Conservation (phyloP, 164 flowering plant species). For the Vitis amurensis region DNA sequence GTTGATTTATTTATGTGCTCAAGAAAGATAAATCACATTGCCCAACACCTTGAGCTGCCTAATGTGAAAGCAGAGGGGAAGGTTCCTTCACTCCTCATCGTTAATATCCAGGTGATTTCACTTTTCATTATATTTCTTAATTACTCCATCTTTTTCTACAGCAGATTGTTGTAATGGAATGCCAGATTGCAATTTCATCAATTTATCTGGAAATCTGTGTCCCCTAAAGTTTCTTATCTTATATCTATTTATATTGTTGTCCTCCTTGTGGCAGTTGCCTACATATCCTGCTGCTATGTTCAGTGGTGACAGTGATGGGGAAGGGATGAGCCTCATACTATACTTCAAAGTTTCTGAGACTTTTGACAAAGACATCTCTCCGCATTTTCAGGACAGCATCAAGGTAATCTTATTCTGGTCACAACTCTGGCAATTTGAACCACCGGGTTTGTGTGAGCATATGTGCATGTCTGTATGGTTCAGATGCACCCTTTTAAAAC, state of each 20-base stretch:
- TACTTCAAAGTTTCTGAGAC: conserved; percentile 79
- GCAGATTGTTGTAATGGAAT: neutral
- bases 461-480: too few species aligned
- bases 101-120: conserved; percentile 80
- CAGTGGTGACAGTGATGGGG: conserved; percentile 85
- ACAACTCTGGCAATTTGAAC: neutral
- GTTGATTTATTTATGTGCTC: conserved; percentile 79
- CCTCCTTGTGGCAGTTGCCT: conserved; percentile 60
- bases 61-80: conserved; percentile 51
- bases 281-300: conserved; percentile 91
- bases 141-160: neutral
- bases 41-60: conserved; percentile 93
- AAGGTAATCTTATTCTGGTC: conserved; percentile 40
- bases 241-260: neutral
- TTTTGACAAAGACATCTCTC: conserved; percentile 60
- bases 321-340: conserved; percentile 89
- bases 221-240: too few species aligned
- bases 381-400: conserved; percentile 67
- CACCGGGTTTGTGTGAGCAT: neutral
- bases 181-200: too few species aligned
- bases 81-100: conserved; percentile 79
- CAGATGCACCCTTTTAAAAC: too few species aligned
- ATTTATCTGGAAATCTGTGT: too few species aligned
- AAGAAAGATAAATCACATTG: conserved; percentile 85
- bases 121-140: neutral